phyloP scores from a whole-genome alignment of 129 eudicot species.

The Lonicera japonica region DNA sequence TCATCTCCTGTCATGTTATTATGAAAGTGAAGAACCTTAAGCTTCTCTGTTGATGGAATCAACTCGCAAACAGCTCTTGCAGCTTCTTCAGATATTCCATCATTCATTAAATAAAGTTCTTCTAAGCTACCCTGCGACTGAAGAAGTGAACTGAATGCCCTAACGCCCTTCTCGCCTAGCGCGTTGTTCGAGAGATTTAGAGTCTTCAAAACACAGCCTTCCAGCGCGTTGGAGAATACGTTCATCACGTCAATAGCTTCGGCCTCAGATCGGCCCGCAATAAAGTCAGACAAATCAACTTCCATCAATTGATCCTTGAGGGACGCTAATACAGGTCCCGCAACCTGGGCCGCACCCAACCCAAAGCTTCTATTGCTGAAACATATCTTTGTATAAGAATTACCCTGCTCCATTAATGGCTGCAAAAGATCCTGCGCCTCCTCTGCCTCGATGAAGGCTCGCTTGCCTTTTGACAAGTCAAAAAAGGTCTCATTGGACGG shows the following conservation, averaged over 20 bases:
- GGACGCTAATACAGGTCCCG: constrained; percentile 42
- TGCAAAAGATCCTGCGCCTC: constrained; percentile 58
- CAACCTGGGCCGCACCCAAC: constrained; percentile 61
- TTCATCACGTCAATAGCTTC: constrained; percentile 80
- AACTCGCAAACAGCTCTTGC: constrained; percentile 65
- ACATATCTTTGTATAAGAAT: constrained; percentile 57
- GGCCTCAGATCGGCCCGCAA: constrained; percentile 69
- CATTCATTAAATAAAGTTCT: constrained; percentile 61
- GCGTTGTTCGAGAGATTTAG: constrained; percentile 69
- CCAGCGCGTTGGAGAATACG: constrained; percentile 61
- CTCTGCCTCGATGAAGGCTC: constrained; percentile 75
- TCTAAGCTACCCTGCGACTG: constrained; percentile 49
- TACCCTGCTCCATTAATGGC: constrained; percentile 57
- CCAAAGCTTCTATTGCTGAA: constrained; percentile 91
- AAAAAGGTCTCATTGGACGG: constrained; percentile 27
- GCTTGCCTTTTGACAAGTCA: constrained; percentile 68
- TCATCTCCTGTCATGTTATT: constrained; percentile 78
- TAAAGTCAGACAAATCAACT: constrained; percentile 71
- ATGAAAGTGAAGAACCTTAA: constrained; percentile 69
- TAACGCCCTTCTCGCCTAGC: constrained; percentile 69
- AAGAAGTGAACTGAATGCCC: constrained; percentile 70
- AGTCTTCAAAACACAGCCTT: constrained; percentile 48
- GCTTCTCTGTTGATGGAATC: constrained; percentile 58
- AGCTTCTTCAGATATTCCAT: constrained; percentile 81
- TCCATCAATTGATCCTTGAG: constrained; percentile 59